Evolutionary conservation across 2,329 filamentous ascomycete genomes (phyloP).

Genomic region (Cladophialophora carrionii): DNA sequence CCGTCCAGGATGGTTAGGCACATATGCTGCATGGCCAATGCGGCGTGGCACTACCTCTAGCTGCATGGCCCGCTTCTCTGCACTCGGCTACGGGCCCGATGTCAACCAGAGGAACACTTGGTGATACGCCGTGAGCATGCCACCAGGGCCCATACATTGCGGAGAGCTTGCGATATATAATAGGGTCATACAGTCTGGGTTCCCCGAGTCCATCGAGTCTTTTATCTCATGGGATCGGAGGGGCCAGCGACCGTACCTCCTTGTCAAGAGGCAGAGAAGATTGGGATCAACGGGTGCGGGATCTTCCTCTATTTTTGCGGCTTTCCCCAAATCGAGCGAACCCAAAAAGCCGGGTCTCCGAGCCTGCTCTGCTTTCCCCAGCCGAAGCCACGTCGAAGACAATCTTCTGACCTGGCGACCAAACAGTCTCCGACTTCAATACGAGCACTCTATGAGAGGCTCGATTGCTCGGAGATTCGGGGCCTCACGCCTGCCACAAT

Average conservation of each 20-base stretch:
- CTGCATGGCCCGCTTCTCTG: conserved; percentile 21
- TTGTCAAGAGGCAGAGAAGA: not conserved
- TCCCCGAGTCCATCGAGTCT: not conserved
- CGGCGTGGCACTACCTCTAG: conserved; percentile 18
- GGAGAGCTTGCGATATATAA: not conserved
- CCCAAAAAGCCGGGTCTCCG: conserved; percentile 15
- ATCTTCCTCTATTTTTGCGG: conserved; percentile 20
- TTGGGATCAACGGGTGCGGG: conserved; percentile 14
- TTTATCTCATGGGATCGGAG: not conserved
- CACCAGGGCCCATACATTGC: conserved; percentile 12
- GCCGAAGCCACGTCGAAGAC: not conserved
- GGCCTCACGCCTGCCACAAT: not conserved
- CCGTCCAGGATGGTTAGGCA: conserved; percentile 19
- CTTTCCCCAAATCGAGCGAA: conserved; percentile 20
- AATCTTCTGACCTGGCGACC: not conserved
- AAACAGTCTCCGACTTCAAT: not conserved
- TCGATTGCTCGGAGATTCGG: not conserved
- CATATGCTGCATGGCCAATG: conserved; percentile 15
- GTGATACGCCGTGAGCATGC: conserved; percentile 3
- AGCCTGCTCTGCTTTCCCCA: not conserved
- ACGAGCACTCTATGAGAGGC: not conserved
- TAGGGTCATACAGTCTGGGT: not conserved
- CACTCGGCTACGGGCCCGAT: conserved; percentile 17
- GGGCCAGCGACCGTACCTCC: not conserved
- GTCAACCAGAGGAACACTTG: conserved; percentile 13